phyloP scores from a whole-genome alignment of 345 rosid genomes.

The Eucalyptus guilfoylei region DNA sequence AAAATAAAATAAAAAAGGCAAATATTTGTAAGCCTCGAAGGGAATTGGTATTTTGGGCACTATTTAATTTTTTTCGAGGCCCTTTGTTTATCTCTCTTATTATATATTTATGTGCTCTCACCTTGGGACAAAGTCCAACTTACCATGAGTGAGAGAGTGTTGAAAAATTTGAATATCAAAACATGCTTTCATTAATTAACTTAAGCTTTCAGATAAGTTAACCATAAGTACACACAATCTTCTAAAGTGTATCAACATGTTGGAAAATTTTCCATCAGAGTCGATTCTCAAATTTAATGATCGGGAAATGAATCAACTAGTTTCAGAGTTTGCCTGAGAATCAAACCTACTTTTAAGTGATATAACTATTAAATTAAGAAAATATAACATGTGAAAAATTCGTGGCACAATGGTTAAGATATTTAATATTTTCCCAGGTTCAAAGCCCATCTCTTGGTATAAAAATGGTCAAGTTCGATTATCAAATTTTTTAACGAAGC shows the following conservation, averaged over 20 bases:
- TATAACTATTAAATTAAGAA: no score
- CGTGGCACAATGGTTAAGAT: no score
- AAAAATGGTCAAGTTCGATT: no score
- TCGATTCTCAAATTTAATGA: neutral
- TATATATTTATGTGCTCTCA: rapidly evolving
- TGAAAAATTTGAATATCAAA: neutral
- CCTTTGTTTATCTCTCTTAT: neutral
- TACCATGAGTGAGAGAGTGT: neutral
- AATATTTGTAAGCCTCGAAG: neutral
- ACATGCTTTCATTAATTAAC: neutral
- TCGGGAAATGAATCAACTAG: rapidly evolving
- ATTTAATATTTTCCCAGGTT: no score
- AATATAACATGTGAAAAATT: no score
- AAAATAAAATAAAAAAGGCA: neutral
- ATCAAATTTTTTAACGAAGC: no score
- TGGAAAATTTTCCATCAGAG: rapidly evolving
- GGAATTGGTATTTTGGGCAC: rapidly evolving
- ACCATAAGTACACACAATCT: neutral
- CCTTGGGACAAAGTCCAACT: neutral
- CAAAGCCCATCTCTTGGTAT: no score
- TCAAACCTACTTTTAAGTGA: no score
- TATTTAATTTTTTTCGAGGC: rapidly evolving
- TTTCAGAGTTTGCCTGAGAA: no score
- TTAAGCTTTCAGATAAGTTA: rapidly evolving
- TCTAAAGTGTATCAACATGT: neutral